Percentiles rank a stretch among this genome's conserved stretches.
These are phyloP conservation scores for Yarrowia deformans DNA, from an alignment of 805 yeast species.

Conservation along the genomic window DNA sequence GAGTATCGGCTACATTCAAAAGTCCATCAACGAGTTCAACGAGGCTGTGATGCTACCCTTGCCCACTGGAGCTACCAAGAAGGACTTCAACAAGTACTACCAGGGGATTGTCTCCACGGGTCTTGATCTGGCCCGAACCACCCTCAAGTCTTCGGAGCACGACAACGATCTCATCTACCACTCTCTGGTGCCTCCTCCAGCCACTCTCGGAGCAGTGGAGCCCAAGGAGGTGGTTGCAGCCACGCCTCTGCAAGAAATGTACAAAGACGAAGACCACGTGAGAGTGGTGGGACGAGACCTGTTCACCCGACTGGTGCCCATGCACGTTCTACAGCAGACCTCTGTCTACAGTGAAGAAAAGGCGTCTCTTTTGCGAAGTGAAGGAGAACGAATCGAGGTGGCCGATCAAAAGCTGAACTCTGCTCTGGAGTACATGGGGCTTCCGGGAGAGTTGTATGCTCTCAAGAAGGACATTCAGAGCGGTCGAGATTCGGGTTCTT, in stretches of 20 bases:
- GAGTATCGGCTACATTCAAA: conserved; percentile 69
- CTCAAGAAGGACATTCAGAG: conserved; percentile 23
- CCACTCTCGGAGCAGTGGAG: conserved; percentile 68
- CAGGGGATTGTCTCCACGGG: not conserved
- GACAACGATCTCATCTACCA: conserved; percentile 93
- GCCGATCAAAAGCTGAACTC: conserved; percentile 81
- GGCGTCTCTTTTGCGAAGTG: conserved; percentile 74
- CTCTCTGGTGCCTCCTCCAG: conserved; percentile 69
- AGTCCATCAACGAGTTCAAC: conserved; percentile 54
- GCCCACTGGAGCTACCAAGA: conserved; percentile 12
- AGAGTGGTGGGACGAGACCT: conserved; percentile 61
- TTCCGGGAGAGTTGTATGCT: conserved; percentile 65
- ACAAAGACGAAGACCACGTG: conserved; percentile 55
- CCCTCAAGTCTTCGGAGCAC: conserved; percentile 57
- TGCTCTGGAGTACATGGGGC: conserved; percentile 77
- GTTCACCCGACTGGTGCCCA: conserved; percentile 81
- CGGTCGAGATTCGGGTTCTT: conserved; percentile 7
- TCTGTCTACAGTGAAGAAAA: conserved; percentile 90
- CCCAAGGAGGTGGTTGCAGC: conserved; percentile 73
- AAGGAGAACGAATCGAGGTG: conserved; percentile 75
- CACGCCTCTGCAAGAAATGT: conserved; percentile 56
- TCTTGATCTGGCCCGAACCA: not conserved
- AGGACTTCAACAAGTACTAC: conserved; percentile 22
- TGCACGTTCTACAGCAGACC: conserved; percentile 84
- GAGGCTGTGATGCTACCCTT: conserved; percentile 42